Evolutionary conservation across 1,284 basidiomycete species (phyloP).

Genomic region (Bondarzewia mesenterica): DNA sequence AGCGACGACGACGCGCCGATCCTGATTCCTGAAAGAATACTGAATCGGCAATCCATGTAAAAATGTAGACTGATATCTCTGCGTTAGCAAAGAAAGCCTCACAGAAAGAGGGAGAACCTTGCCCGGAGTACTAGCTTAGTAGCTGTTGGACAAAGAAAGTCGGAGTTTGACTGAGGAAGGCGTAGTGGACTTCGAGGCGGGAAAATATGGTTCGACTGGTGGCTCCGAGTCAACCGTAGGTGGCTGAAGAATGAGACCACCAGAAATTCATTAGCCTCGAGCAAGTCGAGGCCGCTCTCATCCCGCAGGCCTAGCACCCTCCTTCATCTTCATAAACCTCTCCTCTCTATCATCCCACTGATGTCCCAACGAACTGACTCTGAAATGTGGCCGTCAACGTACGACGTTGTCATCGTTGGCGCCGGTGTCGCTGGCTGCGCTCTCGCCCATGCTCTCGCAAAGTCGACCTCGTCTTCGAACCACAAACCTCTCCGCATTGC

Average conservation of each 20-base stretch:
- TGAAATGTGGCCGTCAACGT: slow-evolving; percentile 20
- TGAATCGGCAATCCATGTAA: too few relatives aligned
- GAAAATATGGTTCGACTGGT: too few relatives aligned
- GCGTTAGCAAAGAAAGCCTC: too few relatives aligned
- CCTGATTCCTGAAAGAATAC: too few relatives aligned
- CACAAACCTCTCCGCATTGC: slow-evolving; percentile 65
- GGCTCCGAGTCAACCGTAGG: neutral
- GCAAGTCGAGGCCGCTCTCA: neutral
- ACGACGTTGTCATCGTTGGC: slow-evolving; percentile 83
- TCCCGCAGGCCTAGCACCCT: neutral
- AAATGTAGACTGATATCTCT: too few relatives aligned
- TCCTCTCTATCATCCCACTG: too few relatives aligned
- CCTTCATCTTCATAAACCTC: neutral
- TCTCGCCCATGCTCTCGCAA: slow-evolving; percentile 61
- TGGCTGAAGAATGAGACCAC: neutral
- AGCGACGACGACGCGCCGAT: too few relatives aligned
- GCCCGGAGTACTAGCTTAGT: too few relatives aligned
- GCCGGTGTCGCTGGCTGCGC: slow-evolving; percentile 83
- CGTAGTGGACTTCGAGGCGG: too few relatives aligned
- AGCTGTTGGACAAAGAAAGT: too few relatives aligned
- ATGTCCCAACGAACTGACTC: neutral
- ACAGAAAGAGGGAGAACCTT: too few relatives aligned
- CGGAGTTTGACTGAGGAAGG: too few relatives aligned
- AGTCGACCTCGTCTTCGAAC: slow-evolving; percentile 29
- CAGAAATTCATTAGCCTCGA: neutral